Conservation (phyloP, 176 grass and related monocot species). For the Triticum urartu region DNA sequence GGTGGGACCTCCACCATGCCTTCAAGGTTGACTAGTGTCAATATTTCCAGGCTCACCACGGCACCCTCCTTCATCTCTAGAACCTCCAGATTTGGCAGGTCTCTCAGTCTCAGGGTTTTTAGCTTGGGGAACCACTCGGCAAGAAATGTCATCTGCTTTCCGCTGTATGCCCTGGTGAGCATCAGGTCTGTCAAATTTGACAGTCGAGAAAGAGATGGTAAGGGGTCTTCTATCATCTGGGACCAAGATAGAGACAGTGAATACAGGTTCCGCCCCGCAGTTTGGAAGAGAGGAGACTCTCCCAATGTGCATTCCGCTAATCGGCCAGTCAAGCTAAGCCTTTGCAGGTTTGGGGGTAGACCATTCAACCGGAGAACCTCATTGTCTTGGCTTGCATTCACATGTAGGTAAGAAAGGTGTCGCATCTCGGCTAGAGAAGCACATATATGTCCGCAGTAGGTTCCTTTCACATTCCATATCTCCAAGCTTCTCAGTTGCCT, state of each 20-base stretch:
- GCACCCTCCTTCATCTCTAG: constrained; percentile 31
- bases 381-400: constrained; percentile 9
- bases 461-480: constrained; percentile 30
- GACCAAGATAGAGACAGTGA: constrained; percentile 16
- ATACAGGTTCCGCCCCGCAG: not conserved
- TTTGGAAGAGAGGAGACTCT: not conserved
- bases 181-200: not conserved
- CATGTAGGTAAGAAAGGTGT: not conserved
- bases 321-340: constrained; percentile 2
- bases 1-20: constrained; percentile 14
- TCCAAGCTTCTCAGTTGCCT: constrained; percentile 36
- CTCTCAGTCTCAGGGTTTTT: not conserved
- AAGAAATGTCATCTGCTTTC: constrained; percentile 27
- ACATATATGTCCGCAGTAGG: not conserved
- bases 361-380: constrained; percentile 17
- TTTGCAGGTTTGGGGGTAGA: not conserved
- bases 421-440: constrained; percentile 26
- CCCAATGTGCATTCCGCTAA: constrained; percentile 12
- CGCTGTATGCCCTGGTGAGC: constrained; percentile 15
- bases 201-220: constrained; percentile 19
- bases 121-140: constrained; percentile 34
- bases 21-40: not conserved
- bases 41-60: not conserved
- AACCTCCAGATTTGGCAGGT: constrained; percentile 1
- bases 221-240: constrained; percentile 12